phyloP scores from a whole-genome alignment of 371 early-diverging fungal genomes.

The Nosema granulosis region DNA sequence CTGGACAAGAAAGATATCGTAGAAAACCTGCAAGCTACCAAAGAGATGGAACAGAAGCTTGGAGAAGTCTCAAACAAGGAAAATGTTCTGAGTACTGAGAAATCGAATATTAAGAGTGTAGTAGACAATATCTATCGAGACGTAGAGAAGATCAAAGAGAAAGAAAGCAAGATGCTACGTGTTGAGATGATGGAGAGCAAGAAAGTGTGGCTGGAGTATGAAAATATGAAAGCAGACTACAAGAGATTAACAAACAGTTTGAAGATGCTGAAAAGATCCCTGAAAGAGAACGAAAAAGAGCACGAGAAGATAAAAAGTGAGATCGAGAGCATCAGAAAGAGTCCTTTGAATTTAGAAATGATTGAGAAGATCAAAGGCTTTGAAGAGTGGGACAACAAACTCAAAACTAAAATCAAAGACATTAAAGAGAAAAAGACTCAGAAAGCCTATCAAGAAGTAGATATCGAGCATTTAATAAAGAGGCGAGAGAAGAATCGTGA shows the following conservation, averaged over 20 bases:
- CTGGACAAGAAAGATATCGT: conserved; percentile 38
- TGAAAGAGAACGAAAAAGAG: conserved; percentile 33
- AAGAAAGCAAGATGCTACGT: conserved; percentile 47
- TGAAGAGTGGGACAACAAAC: conserved; percentile 6
- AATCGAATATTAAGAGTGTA: conserved; percentile 25
- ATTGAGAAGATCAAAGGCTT: conserved; percentile 11
- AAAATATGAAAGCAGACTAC: conserved; percentile 34
- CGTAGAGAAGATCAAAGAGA: conserved; percentile 47
- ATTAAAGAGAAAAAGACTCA: conserved; percentile 15
- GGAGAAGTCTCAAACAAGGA: conserved; percentile 22
- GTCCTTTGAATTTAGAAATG: conserved; percentile 27
- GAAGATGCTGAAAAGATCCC: conserved; percentile 26
- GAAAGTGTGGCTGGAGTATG: conserved; percentile 40
- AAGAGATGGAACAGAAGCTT: conserved; percentile 30
- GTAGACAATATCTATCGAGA: conserved; percentile 49
- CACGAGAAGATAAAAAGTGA: conserved; percentile 38
- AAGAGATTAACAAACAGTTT: conserved; percentile 27
- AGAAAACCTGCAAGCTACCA: conserved; percentile 31
- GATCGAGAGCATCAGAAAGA: conserved; percentile 45
- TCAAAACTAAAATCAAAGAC: conserved; percentile 10
- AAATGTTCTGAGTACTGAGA: conserved; percentile 15
- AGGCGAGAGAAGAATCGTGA: conserved; percentile 20
- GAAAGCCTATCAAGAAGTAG: conserved; percentile 11
- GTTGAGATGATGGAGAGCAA: conserved; percentile 52
- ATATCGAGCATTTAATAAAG: conserved; percentile 38